Evolutionary conservation across 768 basidiomycete genomes (phyloP).

Genomic region (Lepiota venenata): DNA sequence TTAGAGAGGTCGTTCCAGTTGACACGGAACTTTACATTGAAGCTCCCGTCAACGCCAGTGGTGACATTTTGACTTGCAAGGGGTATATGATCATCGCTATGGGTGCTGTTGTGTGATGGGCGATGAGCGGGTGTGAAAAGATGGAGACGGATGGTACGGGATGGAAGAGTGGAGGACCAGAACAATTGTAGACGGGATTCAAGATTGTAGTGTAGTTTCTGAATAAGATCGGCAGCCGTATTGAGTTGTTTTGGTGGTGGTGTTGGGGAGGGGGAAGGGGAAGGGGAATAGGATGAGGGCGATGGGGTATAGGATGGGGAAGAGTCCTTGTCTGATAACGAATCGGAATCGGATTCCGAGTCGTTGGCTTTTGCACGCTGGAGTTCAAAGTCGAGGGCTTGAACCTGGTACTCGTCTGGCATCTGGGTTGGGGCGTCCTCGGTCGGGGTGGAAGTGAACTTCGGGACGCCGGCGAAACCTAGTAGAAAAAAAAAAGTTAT

Average conservation of each 20-base stretch:
- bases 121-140: constrained; percentile 46
- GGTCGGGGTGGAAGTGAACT: constrained; percentile 35
- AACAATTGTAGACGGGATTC: constrained; percentile 75
- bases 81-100: constrained; percentile 35
- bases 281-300: constrained; percentile 7
- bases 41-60: constrained; percentile 71
- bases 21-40: constrained; percentile 59
- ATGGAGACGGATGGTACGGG: constrained; percentile 58
- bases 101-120: constrained; percentile 12
- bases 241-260: constrained; percentile 15
- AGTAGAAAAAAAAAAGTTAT: not conserved
- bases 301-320: constrained; percentile 17
- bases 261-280: constrained; percentile 9
- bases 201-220: constrained; percentile 67
- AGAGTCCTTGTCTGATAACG: constrained; percentile 10
- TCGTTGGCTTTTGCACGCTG: constrained; percentile 30
- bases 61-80: constrained; percentile 46
- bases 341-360: constrained; percentile 9
- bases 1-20: constrained; percentile 66
- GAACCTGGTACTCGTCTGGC: constrained; percentile 46
- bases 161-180: constrained; percentile 71
- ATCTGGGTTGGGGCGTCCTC: constrained; percentile 28
- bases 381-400: constrained; percentile 52
- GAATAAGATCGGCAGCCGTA: constrained; percentile 31
- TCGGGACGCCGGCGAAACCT: constrained; percentile 78